phyloP scores from a whole-genome alignment of 345 rosid species.

The Euphorbia pulcherrima region DNA sequence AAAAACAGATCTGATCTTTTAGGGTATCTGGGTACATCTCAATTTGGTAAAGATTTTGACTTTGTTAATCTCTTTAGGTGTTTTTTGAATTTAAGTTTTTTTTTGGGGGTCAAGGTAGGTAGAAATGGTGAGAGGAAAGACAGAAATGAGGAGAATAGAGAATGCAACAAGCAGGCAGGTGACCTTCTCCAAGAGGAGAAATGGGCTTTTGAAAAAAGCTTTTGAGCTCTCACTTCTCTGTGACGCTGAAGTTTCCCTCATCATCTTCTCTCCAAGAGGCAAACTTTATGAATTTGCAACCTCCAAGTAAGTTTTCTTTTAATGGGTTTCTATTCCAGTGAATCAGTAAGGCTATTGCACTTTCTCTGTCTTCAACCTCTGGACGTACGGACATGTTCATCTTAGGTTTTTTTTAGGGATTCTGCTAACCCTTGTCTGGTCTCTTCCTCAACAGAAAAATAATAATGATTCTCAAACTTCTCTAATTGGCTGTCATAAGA shows the following conservation, averaged over 20 bases:
- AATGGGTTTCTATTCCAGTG: too few relatives aligned
- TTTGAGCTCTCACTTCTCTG: conserved; percentile 35
- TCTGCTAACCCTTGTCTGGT: too few relatives aligned
- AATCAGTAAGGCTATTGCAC: too few relatives aligned
- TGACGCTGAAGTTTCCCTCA: conserved; percentile 37
- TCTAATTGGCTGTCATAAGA: too few relatives aligned
- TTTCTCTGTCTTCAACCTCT: too few relatives aligned
- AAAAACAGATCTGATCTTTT: neutral
- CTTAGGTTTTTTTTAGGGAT: too few relatives aligned
- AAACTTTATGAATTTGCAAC: conserved; percentile 44
- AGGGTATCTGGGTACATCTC: neutral
- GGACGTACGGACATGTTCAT: too few relatives aligned
- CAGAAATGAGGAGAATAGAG: conserved; percentile 47
- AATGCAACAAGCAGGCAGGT: conserved; percentile 49
- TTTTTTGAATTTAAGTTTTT: neutral
- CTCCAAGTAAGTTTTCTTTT: conserved; percentile 21
- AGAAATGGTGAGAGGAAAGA: conserved; percentile 50
- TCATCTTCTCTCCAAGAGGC: conserved; percentile 44
- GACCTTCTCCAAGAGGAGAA: conserved; percentile 38
- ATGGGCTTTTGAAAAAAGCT: conserved; percentile 34
- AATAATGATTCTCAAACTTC: too few relatives aligned
- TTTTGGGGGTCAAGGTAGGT: neutral
- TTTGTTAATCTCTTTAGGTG: too few relatives aligned
- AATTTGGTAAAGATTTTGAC: conserved; percentile 1
- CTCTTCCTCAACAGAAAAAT: too few relatives aligned